phyloP scores from a whole-genome alignment of 768 basidiomycete species.

The Multifurca ochricompacta region DNA sequence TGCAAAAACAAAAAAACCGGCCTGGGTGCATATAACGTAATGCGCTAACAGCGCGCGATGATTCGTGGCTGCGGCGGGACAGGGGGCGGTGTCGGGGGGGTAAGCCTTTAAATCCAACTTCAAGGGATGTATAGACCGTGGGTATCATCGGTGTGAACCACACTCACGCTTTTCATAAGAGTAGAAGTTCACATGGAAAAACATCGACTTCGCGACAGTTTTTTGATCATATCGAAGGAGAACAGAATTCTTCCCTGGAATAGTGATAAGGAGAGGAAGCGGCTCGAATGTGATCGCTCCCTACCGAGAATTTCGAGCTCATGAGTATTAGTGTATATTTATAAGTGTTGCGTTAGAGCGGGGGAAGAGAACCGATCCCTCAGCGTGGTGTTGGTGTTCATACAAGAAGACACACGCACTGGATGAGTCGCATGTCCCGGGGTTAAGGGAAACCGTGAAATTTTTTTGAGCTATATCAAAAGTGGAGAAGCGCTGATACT shows the following conservation, averaged over 20 bases:
- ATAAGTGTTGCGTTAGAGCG: neutral
- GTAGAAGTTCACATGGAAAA: no score
- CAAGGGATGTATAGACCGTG: no score
- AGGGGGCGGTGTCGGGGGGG: no score
- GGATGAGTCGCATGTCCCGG: neutral
- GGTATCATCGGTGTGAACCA: constrained; percentile 4
- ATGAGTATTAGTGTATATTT: no score
- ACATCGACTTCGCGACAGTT: neutral
- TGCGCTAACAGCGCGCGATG: no score
- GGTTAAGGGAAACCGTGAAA: neutral
- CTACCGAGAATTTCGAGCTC: neutral
- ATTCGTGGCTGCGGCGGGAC: no score
- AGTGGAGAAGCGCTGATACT: neutral
- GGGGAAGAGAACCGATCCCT: neutral
- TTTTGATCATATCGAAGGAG: neutral
- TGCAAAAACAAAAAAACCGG: no score
- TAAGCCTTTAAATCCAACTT: no score
- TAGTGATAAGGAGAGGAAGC: neutral
- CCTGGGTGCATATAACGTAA: no score
- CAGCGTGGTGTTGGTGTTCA: no score
- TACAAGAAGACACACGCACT: no score
- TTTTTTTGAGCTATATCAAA: neutral
- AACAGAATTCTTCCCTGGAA: constrained; percentile 6
- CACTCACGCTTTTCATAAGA: constrained; percentile 2
- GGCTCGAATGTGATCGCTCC: neutral